Conservation (phyloP, 2,329 filamentous ascomycete genomes). For the Fusarium graminum region DNA sequence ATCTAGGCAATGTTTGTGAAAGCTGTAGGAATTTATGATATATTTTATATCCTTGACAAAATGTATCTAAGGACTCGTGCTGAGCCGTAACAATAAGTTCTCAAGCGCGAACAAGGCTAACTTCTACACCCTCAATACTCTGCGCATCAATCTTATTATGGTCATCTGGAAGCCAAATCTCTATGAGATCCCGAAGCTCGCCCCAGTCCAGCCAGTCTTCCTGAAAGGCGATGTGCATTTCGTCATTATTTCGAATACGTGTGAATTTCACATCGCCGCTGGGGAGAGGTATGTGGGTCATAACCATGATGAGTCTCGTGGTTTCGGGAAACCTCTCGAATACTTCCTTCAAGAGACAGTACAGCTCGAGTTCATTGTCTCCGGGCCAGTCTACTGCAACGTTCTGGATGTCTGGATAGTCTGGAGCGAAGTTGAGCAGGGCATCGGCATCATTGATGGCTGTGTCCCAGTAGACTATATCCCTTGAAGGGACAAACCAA, state of each 20-base stretch:
- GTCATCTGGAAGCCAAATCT: background rate
- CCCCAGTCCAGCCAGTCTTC: background rate
- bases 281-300: background rate
- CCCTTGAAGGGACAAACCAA: background rate
- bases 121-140: background rate
- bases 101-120: background rate
- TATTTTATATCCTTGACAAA: background rate
- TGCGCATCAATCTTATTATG: background rate
- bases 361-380: background rate
- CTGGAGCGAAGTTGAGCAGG: background rate
- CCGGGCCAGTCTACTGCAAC: background rate
- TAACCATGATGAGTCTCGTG: background rate
- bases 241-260: background rate
- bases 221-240: background rate
- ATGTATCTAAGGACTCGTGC: background rate
- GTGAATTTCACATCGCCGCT: background rate
- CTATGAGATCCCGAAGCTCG: accelerated
- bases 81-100: too few species aligned
- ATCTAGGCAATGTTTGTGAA: too few species aligned
- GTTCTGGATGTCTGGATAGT: background rate
- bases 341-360: background rate
- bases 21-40: too few species aligned
- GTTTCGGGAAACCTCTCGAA: background rate
- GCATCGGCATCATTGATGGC: accelerated
- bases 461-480: slow-evolving; percentile 15